Conservation (phyloP, 2,329 filamentous ascomycete genomes). For the Alternaria conjuncta region DNA sequence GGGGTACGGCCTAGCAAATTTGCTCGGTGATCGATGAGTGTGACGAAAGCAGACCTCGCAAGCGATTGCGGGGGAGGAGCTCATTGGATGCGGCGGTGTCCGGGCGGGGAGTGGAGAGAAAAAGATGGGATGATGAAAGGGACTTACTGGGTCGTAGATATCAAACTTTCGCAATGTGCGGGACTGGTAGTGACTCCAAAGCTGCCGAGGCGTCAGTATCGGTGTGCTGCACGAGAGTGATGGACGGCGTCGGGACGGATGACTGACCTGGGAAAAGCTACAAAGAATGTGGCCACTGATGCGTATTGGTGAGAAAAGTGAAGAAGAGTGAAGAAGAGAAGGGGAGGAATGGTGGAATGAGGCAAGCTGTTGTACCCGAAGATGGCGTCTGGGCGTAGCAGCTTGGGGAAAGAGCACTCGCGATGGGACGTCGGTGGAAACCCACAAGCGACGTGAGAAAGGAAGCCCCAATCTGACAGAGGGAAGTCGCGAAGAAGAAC, state of each 20-base stretch:
- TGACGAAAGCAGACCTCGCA: constrained; percentile 19
- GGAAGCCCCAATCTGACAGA: constrained; percentile 26
- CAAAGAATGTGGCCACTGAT: constrained; percentile 55
- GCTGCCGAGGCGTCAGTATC: constrained; percentile 36
- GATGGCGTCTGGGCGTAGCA: constrained; percentile 29
- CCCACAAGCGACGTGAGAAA: constrained; percentile 11
- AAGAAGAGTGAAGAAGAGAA: constrained; percentile 38
- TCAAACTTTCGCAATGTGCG: constrained; percentile 50
- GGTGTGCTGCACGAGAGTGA: not conserved
- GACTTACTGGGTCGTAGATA: constrained; percentile 49
- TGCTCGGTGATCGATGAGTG: constrained; percentile 24
- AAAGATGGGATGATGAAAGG: constrained; percentile 11
- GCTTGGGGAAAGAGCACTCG: constrained; percentile 37
- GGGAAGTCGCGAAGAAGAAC: constrained; percentile 18
- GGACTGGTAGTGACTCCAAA: constrained; percentile 51
- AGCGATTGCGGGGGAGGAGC: constrained; percentile 1
- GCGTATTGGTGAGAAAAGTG: constrained; percentile 50
- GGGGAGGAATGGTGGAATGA: constrained; percentile 14
- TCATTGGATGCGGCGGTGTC: not conserved
- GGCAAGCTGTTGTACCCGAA: constrained; percentile 25
- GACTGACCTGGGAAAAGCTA: constrained; percentile 51
- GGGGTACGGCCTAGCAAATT: not conserved
- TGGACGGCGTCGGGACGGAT: constrained; percentile 4
- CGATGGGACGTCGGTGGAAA: constrained; percentile 17
- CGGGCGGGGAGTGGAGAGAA: constrained; percentile 14